Conservation (phyloP, 306 rosid species). For the Vigna nakashimae region DNA sequence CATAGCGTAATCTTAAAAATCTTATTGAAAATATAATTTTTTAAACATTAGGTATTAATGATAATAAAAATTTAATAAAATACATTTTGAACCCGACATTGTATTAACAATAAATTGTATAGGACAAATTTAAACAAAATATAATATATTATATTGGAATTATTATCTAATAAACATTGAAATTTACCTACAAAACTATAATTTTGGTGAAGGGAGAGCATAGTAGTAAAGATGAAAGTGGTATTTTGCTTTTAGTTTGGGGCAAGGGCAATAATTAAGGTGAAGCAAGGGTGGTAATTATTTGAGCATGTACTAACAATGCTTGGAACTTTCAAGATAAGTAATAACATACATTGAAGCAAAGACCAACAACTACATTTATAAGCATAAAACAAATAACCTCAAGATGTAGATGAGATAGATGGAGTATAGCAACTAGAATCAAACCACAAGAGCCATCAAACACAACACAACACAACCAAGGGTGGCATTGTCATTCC, state of each 20-base stretch:
- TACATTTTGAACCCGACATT: too few relatives aligned
- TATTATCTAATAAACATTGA: too few relatives aligned
- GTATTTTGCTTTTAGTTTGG: slow-evolving; percentile 46
- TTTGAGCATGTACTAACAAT: slow-evolving; percentile 37
- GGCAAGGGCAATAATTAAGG: slow-evolving; percentile 42
- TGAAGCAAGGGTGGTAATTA: slow-evolving; percentile 35
- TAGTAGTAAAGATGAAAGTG: neutral
- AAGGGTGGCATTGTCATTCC: slow-evolving; percentile 56
- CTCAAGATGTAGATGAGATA: slow-evolving; percentile 23
- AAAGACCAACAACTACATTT: slow-evolving; percentile 52
- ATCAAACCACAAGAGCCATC: neutral
- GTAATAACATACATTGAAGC: slow-evolving; percentile 48
- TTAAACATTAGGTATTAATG: too few relatives aligned
- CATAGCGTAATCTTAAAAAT: too few relatives aligned
- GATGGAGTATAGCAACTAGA: neutral
- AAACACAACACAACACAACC: slow-evolving; percentile 32
- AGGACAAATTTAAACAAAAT: too few relatives aligned
- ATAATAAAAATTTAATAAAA: too few relatives aligned
- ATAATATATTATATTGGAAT: too few relatives aligned
- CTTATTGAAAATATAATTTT: too few relatives aligned
- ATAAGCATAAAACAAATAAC: slow-evolving; percentile 39
- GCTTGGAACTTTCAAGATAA: slow-evolving; percentile 47
- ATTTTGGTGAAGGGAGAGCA: neutral
- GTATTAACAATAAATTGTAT: too few relatives aligned
- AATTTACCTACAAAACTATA: too few relatives aligned